Evolutionary conservation across 331 rosid species (phyloP).

Genomic region (Phaseolus coccineus): DNA sequence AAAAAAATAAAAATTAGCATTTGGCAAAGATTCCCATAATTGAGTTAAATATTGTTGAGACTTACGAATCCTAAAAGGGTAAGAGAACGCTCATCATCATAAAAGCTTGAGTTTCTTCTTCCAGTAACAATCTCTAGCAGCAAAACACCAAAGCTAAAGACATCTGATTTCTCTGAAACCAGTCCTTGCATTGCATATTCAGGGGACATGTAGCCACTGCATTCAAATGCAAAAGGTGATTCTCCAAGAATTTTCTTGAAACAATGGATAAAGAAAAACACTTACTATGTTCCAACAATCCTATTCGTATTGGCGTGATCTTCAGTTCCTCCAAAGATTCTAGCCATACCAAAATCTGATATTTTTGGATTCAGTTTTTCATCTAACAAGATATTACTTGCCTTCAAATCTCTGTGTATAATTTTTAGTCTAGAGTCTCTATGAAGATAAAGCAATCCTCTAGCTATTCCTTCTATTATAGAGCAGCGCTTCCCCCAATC

Average conservation of each 20-base stretch:
- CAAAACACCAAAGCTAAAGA: slow-evolving; percentile 66
- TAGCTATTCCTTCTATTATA: slow-evolving; percentile 44
- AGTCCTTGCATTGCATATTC: slow-evolving; percentile 71
- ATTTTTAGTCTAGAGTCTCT: slow-evolving; percentile 45
- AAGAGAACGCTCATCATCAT: slow-evolving; percentile 25
- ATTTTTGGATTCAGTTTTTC: slow-evolving; percentile 43
- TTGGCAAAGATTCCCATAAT: not conserved
- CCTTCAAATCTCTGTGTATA: slow-evolving; percentile 43
- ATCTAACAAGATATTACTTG: slow-evolving; percentile 46
- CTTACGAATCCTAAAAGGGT: slow-evolving; percentile 55
- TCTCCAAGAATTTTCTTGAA: not conserved
- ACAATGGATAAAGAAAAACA: not conserved
- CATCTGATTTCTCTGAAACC: slow-evolving; percentile 68
- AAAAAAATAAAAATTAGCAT: not conserved
- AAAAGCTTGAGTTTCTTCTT: slow-evolving; percentile 51
- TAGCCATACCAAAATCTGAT: slow-evolving; percentile 49
- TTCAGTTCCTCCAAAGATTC: slow-evolving; percentile 40
- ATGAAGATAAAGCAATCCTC: slow-evolving; percentile 47
- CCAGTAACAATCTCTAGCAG: slow-evolving; percentile 58
- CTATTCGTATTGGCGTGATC: slow-evolving; percentile 40
- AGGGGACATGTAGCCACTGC: slow-evolving; percentile 72
- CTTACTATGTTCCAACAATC: slow-evolving; percentile 53
- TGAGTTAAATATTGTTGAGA: not conserved
- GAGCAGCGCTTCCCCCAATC: slow-evolving; percentile 34
- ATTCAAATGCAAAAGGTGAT: not conserved